Evolutionary conservation across 1,284 basidiomycete genomes (phyloP).

Genomic region (Microbotryomycetes sp.): DNA sequence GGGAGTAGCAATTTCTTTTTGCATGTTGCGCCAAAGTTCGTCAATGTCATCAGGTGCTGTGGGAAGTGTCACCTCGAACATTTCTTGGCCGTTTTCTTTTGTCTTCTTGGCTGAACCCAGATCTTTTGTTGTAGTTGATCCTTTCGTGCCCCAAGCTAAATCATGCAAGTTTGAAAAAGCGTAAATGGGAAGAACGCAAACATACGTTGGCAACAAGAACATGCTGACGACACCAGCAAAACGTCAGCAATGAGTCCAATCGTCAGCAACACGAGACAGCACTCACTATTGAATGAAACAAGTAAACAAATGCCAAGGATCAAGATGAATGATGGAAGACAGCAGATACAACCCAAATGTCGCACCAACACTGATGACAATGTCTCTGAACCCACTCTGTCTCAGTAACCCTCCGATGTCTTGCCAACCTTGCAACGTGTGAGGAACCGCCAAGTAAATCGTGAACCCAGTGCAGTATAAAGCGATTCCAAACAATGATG

Average conservation of each 20-base stretch:
- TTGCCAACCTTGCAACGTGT: slow-evolving; percentile 64
- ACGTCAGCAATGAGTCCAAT: neutral
- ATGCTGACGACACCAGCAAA: slow-evolving; percentile 7
- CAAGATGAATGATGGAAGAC: slow-evolving; percentile 75
- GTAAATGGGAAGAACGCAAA: slow-evolving; percentile 32
- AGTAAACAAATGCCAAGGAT: slow-evolving; percentile 92
- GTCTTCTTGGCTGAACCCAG: slow-evolving; percentile 81
- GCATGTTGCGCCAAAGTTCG: slow-evolving; percentile 63
- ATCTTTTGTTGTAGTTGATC: slow-evolving; percentile 71
- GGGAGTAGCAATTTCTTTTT: slow-evolving; percentile 59
- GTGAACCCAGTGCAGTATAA: slow-evolving; percentile 84
- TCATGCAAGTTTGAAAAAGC: slow-evolving; percentile 34
- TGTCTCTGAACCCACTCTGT: slow-evolving; percentile 66
- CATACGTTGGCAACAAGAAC: slow-evolving; percentile 21
- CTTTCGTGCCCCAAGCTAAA: slow-evolving; percentile 67
- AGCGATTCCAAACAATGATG: slow-evolving; percentile 47
- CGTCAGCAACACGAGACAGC: neutral
- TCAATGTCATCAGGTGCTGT: slow-evolving; percentile 69
- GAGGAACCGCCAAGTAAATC: slow-evolving; percentile 66
- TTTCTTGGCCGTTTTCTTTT: slow-evolving; percentile 73
- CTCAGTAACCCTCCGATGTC: slow-evolving; percentile 55
- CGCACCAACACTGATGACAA: slow-evolving; percentile 66
- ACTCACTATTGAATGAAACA: slow-evolving; percentile 57
- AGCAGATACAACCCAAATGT: slow-evolving; percentile 87
- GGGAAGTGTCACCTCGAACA: slow-evolving; percentile 76